phyloP scores from a whole-genome alignment of 306 rosid genomes.

The Betula pendula region DNA sequence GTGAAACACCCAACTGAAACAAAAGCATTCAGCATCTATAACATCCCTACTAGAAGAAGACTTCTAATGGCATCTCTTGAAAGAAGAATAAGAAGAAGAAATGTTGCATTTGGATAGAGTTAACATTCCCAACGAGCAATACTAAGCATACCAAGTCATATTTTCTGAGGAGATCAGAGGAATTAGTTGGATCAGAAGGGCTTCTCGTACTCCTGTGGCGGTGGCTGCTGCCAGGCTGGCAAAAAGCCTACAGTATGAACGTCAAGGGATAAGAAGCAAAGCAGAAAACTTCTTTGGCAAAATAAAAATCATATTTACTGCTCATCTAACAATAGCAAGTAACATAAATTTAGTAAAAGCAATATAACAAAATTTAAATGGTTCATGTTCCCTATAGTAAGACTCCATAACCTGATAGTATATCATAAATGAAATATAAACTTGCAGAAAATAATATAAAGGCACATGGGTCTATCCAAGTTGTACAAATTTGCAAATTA shows the following conservation, averaged over 20 bases:
- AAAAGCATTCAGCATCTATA: slow-evolving; percentile 26
- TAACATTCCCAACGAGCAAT: slow-evolving; percentile 29
- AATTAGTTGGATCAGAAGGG: slow-evolving; percentile 53
- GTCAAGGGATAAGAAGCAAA: slow-evolving; percentile 17
- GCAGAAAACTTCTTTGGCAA: not conserved
- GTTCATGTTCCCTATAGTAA: not conserved
- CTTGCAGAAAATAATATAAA: not conserved
- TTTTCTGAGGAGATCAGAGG: slow-evolving; percentile 26
- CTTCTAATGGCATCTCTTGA: slow-evolving; percentile 22
- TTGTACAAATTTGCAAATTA: slow-evolving; percentile 1
- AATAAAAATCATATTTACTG: not conserved
- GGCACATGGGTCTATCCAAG: not conserved
- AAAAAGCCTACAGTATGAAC: slow-evolving; percentile 54
- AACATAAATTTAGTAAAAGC: not conserved
- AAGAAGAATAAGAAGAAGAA: slow-evolving; percentile 1
- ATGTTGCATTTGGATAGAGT: slow-evolving; percentile 30
- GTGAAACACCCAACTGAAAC: not conserved
- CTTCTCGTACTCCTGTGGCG: slow-evolving; percentile 74
- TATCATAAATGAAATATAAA: not conserved
- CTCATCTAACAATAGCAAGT: not conserved
- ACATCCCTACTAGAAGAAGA: slow-evolving; percentile 34
- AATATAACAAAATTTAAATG: not conserved
- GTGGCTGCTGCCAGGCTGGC: slow-evolving; percentile 81
- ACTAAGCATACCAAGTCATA: slow-evolving; percentile 44
- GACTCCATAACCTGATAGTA: not conserved